Percentiles rank a stretch among this genome's conserved stretches.
Conservation (phyloP, 495 filamentous ascomycete genomes). For the Penicillium salamii region DNA sequence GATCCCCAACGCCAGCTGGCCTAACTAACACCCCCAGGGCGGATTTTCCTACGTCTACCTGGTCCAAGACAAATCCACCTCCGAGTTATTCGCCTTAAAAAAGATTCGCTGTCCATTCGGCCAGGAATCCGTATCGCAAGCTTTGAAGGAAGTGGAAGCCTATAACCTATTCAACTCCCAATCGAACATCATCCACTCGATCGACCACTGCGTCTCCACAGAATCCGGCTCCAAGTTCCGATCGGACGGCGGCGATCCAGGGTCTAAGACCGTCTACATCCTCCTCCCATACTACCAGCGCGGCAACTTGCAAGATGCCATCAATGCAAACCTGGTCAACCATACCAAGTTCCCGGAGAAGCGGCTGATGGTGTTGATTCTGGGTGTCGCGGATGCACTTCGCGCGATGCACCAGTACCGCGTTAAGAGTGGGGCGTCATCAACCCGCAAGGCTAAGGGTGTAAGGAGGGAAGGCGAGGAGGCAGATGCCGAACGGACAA, state of each 20-base stretch:
- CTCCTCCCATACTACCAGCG: conserved; percentile 90
- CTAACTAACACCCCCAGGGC: conserved; percentile 51
- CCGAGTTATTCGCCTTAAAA: conserved; percentile 88
- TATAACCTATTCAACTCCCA: conserved; percentile 84
- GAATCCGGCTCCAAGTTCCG: conserved; percentile 61
- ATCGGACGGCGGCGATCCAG: conserved; percentile 52
- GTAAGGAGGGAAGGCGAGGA: conserved; percentile 56
- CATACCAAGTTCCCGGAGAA: conserved; percentile 90
- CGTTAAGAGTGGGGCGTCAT: conserved; percentile 53
- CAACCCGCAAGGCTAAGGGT: conserved; percentile 58
- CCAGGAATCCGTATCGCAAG: conserved; percentile 88
- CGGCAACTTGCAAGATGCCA: conserved; percentile 94
- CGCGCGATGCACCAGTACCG: conserved; percentile 88
- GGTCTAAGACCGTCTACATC: conserved; percentile 92
- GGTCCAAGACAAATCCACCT: conserved; percentile 80
- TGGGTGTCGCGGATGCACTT: conserved; percentile 86
- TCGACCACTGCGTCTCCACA: conserved; percentile 74
- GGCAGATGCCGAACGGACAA: conserved; percentile 58
- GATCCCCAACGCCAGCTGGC: conserved; percentile 7
- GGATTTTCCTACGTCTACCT: conserved; percentile 99
- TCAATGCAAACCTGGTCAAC: conserved; percentile 98
- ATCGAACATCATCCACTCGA: conserved; percentile 82
- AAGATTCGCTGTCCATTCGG: conserved; percentile 98
- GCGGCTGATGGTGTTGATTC: conserved; percentile 81
- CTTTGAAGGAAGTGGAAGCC: conserved; percentile 94